These are phyloP conservation scores for Aeschynomene evenia DNA, from an alignment of 306 rosid species.

Conservation along the genomic window DNA sequence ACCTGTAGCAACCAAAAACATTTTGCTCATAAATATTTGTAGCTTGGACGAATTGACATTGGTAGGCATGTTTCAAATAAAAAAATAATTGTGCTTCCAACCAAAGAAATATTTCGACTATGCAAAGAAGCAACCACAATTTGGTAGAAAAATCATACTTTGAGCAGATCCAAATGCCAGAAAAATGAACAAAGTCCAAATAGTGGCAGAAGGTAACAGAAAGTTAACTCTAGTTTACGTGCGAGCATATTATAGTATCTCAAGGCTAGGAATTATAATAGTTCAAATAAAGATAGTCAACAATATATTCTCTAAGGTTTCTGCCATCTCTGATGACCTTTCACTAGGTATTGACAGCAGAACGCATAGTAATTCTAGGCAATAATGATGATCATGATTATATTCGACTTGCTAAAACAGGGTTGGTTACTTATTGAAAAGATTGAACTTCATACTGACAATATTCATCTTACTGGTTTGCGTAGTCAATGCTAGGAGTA, in stretches of 20 bases:
- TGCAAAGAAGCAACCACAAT: neutral
- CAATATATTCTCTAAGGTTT: neutral
- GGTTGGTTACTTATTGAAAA: neutral
- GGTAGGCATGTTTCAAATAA: neutral
- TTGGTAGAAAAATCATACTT: slow-evolving; percentile 2
- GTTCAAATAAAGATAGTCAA: neutral
- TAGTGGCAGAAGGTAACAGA: neutral
- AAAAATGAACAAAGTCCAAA: neutral
- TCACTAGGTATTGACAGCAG: neutral
- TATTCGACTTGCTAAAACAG: neutral
- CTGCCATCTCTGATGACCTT: neutral
- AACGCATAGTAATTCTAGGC: neutral
- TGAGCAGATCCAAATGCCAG: neutral
- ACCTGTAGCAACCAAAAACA: slow-evolving; percentile 46
- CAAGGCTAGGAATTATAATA: neutral
- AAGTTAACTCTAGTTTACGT: neutral
- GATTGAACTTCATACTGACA: neutral
- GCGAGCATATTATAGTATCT: neutral
- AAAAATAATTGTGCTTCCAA: neutral
- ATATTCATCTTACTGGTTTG: neutral
- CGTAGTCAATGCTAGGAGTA: neutral
- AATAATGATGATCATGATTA: neutral
- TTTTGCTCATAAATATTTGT: neutral
- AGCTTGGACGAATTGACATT: slow-evolving; percentile 11
- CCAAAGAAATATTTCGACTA: neutral